Evolutionary conservation across 2,329 filamentous ascomycete genomes (phyloP), one percentile per base, ranked within the genome.

Genomic region (Mycosphaerella sp.): DNA sequence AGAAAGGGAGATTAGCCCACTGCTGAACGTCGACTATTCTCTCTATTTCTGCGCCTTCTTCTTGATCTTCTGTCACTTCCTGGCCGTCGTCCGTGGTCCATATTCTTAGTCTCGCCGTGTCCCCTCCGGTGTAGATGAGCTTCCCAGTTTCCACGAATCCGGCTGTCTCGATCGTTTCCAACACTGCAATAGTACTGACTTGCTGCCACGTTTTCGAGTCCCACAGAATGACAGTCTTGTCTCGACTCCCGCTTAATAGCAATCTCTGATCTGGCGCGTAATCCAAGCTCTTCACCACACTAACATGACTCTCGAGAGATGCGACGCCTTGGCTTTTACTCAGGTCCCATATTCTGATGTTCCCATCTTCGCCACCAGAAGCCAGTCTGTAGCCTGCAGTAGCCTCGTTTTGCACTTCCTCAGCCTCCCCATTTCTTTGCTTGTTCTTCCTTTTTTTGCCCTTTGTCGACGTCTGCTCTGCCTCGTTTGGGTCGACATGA

Each of bases 191-290:
- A 0, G 95, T 85, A 57, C 85, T 86, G 61, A 84, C 80, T 42
- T 83, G 75, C 71, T 91, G 92, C 90, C 93, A 98, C 21, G 84
- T 89, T 60, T 76, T 81, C 17, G 86, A 80, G 71, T 95, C 87
- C 92, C 93, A 98, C 71, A 95, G 80, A 58, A 93, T 93, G 51
- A 93, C 81, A 0, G 93, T 97, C 74, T 95, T 95, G 74, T 98
- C 93, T 73, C 93, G 82, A 68, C 90, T 87, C 17, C 84, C 89
- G 4, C 90, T 93, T 2, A 98, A 79, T 31, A 98, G 75, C 4
- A 83, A 76, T 66, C 92, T 83, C 65, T 90, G 82, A 51, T 84
- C 74, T 0, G 82, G 71, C 4, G 87, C 93, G 69, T 87, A 98
- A 63, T 93, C 87, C 47, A 98, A 70, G 49, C 83, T 84, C 62